Base-by-base conservation (phyloP, 208 protist species). In the Leishmania gerbilli region DNA sequence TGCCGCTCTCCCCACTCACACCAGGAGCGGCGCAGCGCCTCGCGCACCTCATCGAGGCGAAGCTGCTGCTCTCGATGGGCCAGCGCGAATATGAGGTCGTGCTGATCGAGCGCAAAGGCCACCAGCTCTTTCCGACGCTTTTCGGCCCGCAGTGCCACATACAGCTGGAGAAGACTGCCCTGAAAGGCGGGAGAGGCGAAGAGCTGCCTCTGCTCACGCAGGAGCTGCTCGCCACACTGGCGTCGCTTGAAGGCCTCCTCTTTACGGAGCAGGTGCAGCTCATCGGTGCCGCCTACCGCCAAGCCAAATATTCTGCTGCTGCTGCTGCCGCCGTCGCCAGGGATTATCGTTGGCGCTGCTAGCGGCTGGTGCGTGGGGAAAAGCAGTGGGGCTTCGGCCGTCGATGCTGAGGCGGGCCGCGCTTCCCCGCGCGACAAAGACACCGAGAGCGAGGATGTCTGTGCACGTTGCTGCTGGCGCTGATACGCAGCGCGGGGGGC, bases 11-110 rank as follows among this genome's bases (percentile, higher is more conserved):
- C 71, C 21, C 65, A 83, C 11, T 82, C 80, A 55, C 84, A 60
- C 74, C 64, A 79, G 5, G 85, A 55, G 27, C 72, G 53, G 45
- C 80, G 79, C 74, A 79, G 72, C 37, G 58, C 84, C 2, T 67
- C 67, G 27, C 76, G 74, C 45, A 68, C 84, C 11, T 27, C 11
- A 24, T 80, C 79, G 27, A 77, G 37, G 71, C 87, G 68, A 34
- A 78, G n/a, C 19, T 71, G 56, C 9, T 84, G 65, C 60, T 84
- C 62, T 24, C 60, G 74, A 67, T 56, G 56, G 0, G 62, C 74
- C 78, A 92, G 93, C 27, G 83, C 74, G 9, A 84, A 83, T 21
- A 92, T 88, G 74, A 95, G 87, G 72, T 93, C 89, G 42, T 88
- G 79, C 82, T 93, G 86, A 56, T 92, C 84, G 64, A 83, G 34